A percentile compares a stretch with the other conserved stretches of the same genome.
phyloP scores from a whole-genome alignment of 345 rosid species.

The Ceriops zippeliana region DNA sequence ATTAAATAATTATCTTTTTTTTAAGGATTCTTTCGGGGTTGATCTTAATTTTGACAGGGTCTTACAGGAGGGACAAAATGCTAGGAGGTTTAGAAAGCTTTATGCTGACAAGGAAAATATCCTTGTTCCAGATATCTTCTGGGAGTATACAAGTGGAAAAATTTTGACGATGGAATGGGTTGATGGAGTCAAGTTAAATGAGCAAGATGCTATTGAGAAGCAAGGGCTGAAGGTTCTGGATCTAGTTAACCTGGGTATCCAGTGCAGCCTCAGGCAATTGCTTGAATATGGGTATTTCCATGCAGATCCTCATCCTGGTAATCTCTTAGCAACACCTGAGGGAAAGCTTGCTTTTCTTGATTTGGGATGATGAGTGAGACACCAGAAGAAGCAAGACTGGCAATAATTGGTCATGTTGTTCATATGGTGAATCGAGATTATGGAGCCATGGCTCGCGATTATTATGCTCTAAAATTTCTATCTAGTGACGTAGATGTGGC shows the following conservation, averaged over 20 bases:
- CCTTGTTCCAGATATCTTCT: conserved; percentile 93
- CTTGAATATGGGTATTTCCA: conserved; percentile 96
- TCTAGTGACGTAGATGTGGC: conserved; percentile 87
- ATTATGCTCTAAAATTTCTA: conserved; percentile 78
- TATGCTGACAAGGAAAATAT: conserved; percentile 93
- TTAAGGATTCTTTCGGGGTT: conserved; percentile 29
- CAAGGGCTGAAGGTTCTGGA: conserved; percentile 96
- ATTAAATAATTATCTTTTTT: conserved; percentile 10
- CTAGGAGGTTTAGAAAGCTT: conserved; percentile 82
- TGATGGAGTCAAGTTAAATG: conserved; percentile 81
- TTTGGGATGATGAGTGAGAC: conserved; percentile 99
- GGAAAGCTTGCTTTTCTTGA: conserved; percentile 98
- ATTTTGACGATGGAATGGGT: conserved; percentile 99
- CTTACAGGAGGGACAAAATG: conserved; percentile 95
- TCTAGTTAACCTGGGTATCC: conserved; percentile 90
- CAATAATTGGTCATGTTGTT: conserved; percentile 77
- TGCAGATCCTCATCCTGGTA: conserved; percentile 99
- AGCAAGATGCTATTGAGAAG: conserved; percentile 81
- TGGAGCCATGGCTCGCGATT: conserved; percentile 97
- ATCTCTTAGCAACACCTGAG: conserved; percentile 93
- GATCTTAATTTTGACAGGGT: conserved; percentile 54
- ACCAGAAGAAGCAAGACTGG: conserved; percentile 94
- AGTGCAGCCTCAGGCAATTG: conserved; percentile 91
- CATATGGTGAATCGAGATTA: conserved; percentile 96
- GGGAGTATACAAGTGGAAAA: conserved; percentile 91